A percentile compares a stretch with the other conserved stretches of the same genome.
Evolutionary conservation across 1,139 yeast species (phyloP).

Genomic region (Yamadazyma dushanensis): DNA sequence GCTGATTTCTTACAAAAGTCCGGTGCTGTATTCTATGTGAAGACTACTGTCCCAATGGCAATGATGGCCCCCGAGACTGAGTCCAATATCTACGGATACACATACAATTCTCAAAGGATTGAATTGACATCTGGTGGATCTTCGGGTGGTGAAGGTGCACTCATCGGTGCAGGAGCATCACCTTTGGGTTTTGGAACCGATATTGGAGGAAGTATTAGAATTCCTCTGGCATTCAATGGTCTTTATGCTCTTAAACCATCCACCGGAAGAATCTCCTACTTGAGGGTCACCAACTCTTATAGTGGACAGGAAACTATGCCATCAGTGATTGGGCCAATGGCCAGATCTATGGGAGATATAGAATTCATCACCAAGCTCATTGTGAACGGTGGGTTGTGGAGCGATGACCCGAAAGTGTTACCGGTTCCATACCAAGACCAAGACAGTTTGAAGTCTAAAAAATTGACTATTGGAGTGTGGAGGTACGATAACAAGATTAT

Average conservation of each 20-base stretch:
- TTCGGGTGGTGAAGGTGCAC: slow-evolving; percentile 64
- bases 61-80: slow-evolving; percentile 53
- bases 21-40: slow-evolving; percentile 58
- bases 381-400: slow-evolving; percentile 19
- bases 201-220: slow-evolving; percentile 22
- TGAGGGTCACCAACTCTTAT: slow-evolving; percentile 15
- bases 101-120: slow-evolving; percentile 47
- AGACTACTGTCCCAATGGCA: slow-evolving; percentile 60
- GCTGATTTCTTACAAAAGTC: slow-evolving; percentile 40
- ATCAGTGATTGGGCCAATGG: slow-evolving; percentile 25
- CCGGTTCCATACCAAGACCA: slow-evolving; percentile 17
- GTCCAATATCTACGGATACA: slow-evolving; percentile 48
- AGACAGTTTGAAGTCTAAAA: background rate
- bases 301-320: slow-evolving; percentile 23
- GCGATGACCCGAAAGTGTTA: slow-evolving; percentile 15
- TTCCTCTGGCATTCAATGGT: slow-evolving; percentile 19
- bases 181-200: slow-evolving; percentile 40
- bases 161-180: slow-evolving; percentile 51
- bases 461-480: slow-evolving; percentile 18
- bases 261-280: slow-evolving; percentile 14
- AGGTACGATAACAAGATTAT: slow-evolving; percentile 13
- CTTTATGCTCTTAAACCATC: slow-evolving; percentile 20
- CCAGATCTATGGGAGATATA: slow-evolving; percentile 22
- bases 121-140: slow-evolving; percentile 55
- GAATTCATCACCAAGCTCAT: slow-evolving; percentile 22